These are phyloP conservation scores for Parathielavia appendiculata DNA, from an alignment of 495 filamentous ascomycete species.

Conservation along the genomic window DNA sequence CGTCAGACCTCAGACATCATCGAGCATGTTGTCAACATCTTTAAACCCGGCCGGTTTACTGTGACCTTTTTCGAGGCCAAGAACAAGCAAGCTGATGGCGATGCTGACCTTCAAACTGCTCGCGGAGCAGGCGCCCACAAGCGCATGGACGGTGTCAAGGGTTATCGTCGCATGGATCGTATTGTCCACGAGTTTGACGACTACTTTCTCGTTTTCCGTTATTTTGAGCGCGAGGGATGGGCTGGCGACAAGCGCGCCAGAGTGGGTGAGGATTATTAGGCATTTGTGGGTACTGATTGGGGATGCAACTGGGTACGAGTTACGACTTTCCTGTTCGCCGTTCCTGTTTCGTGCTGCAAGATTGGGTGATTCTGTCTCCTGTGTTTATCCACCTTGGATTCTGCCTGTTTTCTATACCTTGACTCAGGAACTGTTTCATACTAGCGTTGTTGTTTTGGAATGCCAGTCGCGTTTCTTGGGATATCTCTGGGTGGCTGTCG, in stretches of 20 bases:
- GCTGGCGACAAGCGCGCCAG: conserved; percentile 65
- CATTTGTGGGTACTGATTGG: not conserved
- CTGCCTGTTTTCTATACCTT: not conserved
- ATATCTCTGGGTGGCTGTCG: not conserved
- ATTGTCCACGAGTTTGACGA: conserved; percentile 98
- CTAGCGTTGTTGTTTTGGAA: not conserved
- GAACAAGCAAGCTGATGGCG: conserved; percentile 42
- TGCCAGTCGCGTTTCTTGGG: not conserved
- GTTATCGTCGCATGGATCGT: conserved; percentile 86
- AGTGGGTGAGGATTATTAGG: conserved; percentile 51
- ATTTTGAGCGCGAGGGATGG: conserved; percentile 92
- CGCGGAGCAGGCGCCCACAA: conserved; percentile 44
- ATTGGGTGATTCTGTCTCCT: not conserved
- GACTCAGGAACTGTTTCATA: not conserved
- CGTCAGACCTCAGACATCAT: conserved; percentile 86
- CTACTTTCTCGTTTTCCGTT: conserved; percentile 94
- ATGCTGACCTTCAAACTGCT: conserved; percentile 41
- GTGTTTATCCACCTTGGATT: not conserved
- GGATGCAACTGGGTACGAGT: conserved; percentile 4
- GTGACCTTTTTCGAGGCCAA: conserved; percentile 96
- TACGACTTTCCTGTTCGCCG: not conserved
- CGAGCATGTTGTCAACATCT: conserved; percentile 89
- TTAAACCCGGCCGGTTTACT: conserved; percentile 93
- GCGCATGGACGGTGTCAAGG: conserved; percentile 76
- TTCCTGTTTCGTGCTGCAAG: not conserved